These are phyloP conservation scores for Thielaviopsis populi DNA, from an alignment of 2,329 filamentous ascomycete species.

Conservation along the genomic window DNA sequence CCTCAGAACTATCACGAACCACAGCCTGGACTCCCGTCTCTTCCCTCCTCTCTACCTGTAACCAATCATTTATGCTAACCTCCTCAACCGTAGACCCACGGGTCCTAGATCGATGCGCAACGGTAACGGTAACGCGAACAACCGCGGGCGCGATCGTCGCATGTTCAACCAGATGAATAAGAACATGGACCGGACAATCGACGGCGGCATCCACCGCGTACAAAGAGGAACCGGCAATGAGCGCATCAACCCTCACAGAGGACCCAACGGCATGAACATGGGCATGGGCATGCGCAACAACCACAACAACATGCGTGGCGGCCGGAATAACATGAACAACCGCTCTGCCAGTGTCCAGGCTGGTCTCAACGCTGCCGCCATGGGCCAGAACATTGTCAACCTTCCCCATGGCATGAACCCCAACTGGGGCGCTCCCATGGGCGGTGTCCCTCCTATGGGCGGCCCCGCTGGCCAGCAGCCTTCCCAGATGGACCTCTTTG, in stretches of 20 bases:
- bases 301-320: constrained; percentile 9
- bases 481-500: constrained; percentile 45
- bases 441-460: constrained; percentile 15
- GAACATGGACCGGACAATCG: constrained; percentile 61
- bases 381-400: constrained; percentile 27
- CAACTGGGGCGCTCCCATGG: constrained; percentile 23
- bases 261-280: constrained; percentile 12
- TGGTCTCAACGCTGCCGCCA: constrained; percentile 29
- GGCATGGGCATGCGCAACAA: constrained; percentile 20
- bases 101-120: constrained; percentile 92
- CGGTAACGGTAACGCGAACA: constrained; percentile 30
- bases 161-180: constrained; percentile 69
- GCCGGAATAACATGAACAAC: constrained; percentile 31
- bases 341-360: constrained; percentile 35
- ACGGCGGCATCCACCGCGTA: constrained; percentile 67
- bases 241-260: constrained; percentile 59
- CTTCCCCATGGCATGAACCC: constrained; percentile 26
- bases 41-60: not conserved
- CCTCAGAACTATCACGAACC: not conserved
- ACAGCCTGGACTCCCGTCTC: not conserved
- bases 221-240: constrained; percentile 57
- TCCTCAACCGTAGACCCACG: constrained; percentile 52
- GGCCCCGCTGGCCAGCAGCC: constrained; percentile 21
- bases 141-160: constrained; percentile 56
- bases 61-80: not conserved